Percentiles rank a stretch among this genome's conserved stretches.
These are phyloP conservation scores for Aquilaria yunnanensis DNA, from an alignment of 345 rosid genomes.

Conservation along the genomic window DNA sequence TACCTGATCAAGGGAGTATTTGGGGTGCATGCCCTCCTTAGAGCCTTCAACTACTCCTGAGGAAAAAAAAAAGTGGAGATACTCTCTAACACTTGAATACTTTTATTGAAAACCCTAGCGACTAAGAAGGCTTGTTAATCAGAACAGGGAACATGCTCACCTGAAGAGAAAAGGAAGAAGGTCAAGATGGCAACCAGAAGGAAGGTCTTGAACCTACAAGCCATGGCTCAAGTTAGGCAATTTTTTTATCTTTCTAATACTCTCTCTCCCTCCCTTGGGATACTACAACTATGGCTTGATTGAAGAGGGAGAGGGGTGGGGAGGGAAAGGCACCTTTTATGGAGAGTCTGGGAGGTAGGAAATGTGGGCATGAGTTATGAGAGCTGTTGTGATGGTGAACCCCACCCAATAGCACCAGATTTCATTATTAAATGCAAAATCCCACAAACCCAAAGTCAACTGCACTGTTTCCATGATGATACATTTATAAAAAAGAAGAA, in stretches of 20 bases:
- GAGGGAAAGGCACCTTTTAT: constrained; percentile 21
- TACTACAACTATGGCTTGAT: constrained; percentile 1
- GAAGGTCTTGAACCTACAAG: constrained; percentile 30
- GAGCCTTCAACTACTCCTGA: constrained; percentile 32
- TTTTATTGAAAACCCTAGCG: neutral
- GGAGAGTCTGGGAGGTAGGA: constrained; percentile 7
- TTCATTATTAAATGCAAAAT: constrained; percentile 33
- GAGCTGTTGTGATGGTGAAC: constrained; percentile 24
- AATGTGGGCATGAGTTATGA: constrained; percentile 10
- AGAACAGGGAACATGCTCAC: constrained; percentile 6
- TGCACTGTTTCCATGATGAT: constrained; percentile 4
- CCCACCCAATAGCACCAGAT: constrained; percentile 41
- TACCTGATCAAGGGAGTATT: constrained; percentile 14
- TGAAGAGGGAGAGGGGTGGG: constrained; percentile 13
- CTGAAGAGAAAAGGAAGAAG: constrained; percentile 28
- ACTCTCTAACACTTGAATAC: neutral
- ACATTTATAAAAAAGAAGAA: neutral
- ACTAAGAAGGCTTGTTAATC: neutral
- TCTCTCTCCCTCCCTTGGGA: neutral
- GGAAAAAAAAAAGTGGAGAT: constrained; percentile 1
- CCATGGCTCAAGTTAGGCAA: constrained; percentile 25
- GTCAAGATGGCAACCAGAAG: constrained; percentile 34
- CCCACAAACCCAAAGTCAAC: constrained; percentile 41
- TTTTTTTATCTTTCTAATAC: neutral
- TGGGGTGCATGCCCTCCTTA: constrained; percentile 23